Base-by-base conservation (phyloP, 2,329 filamentous ascomycete genomes). In the Fusarium sp. region DNA sequence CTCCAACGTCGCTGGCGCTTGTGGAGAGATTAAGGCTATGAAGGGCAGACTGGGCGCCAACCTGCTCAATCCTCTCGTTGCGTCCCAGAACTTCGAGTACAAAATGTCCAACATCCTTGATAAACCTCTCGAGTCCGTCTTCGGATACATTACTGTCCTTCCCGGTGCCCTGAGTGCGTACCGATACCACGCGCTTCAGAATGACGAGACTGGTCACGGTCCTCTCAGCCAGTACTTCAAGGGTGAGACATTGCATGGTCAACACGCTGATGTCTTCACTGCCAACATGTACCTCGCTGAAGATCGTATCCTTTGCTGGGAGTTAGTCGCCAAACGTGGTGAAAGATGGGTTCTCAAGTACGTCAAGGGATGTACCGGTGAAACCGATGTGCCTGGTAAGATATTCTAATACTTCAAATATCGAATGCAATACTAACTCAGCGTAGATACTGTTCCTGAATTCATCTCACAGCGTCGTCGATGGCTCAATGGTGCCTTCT, bases 71-170 rank as follows among this genome's bases (percentile, higher is more conserved):
- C 96, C 96, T 0, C 86, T 99, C 10, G 95, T 99, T 20, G 96
- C 96, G 0, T 97, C 94, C 49, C 96, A 99, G 78, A 99, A 99
- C 80, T 99, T 99, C 75, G 96, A 99, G 85, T 99, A 99, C 86
- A 99, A 99, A 83, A 98, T 99, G 94, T 97, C 94, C 44, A 99
- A 99, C 77, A 99, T 99, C 77, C 87, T 99, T 31, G 96, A 99
- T 81, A 99, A 99, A 82, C 96, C 96, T 1, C 86, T 99, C 4
- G 96, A 99, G 81, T 97, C 94, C 1, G 95, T 97, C 1, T 99
- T 99, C 80, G 96, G 96, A 4, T 99, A 98, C 80, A 99, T 99
- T 75, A 98, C 95, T 10, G 96, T 99, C 75, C 85, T 99, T 72
- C 97, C 96, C 0, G 97, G 96, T 82, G 96, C 96, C 1, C 88